phyloP scores from a whole-genome alignment of 352 stramenopile species.

The Thraustochytrium striatum region DNA sequence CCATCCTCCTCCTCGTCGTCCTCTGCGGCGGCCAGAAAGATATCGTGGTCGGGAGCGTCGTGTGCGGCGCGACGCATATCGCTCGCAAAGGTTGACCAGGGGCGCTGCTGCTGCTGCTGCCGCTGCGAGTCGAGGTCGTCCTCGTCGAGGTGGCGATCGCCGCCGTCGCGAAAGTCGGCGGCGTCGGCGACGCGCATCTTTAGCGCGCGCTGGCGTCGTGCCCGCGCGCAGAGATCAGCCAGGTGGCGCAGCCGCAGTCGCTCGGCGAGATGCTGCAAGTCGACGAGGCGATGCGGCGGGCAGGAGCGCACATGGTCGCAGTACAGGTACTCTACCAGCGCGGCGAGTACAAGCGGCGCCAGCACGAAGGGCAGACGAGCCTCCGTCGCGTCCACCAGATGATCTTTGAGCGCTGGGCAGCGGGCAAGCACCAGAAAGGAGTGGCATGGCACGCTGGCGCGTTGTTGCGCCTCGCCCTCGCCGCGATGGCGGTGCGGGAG shows the following conservation, averaged over 20 bases:
- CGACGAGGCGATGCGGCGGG: slow-evolving; percentile 25
- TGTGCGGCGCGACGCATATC: slow-evolving; percentile 30
- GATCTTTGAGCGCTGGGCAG: background rate
- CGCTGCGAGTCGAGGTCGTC: no score
- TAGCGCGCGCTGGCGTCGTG: slow-evolving; percentile 9
- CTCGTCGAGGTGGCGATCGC: no score
- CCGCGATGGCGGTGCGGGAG: background rate
- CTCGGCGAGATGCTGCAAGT: slow-evolving; percentile 26
- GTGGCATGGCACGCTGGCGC: slow-evolving; percentile 7
- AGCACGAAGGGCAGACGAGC: slow-evolving; percentile 28
- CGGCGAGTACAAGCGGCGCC: slow-evolving; percentile 5
- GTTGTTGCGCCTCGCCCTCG: background rate
- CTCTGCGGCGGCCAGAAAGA: slow-evolving; percentile 11
- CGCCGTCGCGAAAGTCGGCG: background rate
- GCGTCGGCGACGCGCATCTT: slow-evolving; percentile 1
- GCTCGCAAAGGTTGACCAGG: slow-evolving; percentile 1
- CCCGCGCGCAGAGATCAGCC: background rate
- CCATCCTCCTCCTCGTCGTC: slow-evolving; percentile 3
- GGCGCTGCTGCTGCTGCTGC: background rate
- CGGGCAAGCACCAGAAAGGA: slow-evolving; percentile 10
- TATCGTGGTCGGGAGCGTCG: slow-evolving; percentile 10
- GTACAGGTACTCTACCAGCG: slow-evolving; percentile 36
- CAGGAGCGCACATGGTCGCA: slow-evolving; percentile 18
- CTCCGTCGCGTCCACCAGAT: background rate
- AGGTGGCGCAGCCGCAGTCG: slow-evolving; percentile 6